Base-by-base conservation (phyloP, 2,329 filamentous ascomycete genomes). In the Cladophialophora exuberans region DNA sequence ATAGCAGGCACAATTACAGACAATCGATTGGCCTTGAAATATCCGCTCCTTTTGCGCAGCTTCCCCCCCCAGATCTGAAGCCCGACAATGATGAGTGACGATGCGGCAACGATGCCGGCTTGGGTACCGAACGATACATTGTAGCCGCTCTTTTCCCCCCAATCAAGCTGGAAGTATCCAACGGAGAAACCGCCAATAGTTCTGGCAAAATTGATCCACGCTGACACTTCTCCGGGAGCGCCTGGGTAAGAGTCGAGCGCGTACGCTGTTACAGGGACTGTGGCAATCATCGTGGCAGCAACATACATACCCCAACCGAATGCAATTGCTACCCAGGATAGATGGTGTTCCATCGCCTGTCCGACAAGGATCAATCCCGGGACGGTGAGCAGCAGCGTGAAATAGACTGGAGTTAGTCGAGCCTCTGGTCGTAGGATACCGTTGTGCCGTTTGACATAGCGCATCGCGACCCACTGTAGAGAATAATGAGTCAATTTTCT, bases 391-490 rank as follows among this genome's bases (percentile, higher is more conserved):
- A 76, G 71, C 3, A 76, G 69, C 0, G 75, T 69, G 18, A 80
- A 53, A 60, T 74, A 78, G 50, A 77, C 72, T 22, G 76, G 74
- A 5, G 69, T 65, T 6, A 84, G 73, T 4, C 81, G 77, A 4
- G 73, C 77, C 67, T 84, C 81, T 30, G 82, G 80, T 59, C 82
- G 78, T 45, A 84, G 79, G 43, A 69, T 72, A 17, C 79, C 79
- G 3, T 73, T 64, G 66, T 83, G 75, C 2, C 67, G 64, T 4
- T 66, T 64, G 18, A 79, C 75, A 56, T 78, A 79, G 17, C 70
- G 64, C 6, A 64, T 68, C 6, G 77, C 76, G 35, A 20, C 22
- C 35, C 35, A 38, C 35, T 38, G 6, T 15, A 38, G 35, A 18
- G 5, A 18, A 20, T 18, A n/a, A n/a, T n/a, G n/a, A n/a, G n/a